These are phyloP conservation scores for Aaosphaeria pasadenensis DNA, from an alignment of 2,329 filamentous ascomycete species.

Conservation along the genomic window DNA sequence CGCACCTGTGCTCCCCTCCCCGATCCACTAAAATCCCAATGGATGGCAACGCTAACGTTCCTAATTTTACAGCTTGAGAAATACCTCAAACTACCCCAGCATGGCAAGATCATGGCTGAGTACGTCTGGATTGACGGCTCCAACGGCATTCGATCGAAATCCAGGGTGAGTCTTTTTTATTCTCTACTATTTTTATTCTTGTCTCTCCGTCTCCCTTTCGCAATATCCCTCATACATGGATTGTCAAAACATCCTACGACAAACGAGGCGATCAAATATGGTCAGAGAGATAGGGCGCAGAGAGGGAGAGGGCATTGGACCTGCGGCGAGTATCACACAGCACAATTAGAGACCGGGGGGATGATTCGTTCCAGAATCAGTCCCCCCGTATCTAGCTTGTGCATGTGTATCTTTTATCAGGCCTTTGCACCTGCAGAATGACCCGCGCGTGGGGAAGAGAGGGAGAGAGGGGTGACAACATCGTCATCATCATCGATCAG, in stretches of 20 bases:
- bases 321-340: too few species aligned
- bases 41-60: not conserved
- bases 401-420: too few species aligned
- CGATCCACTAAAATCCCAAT: too few species aligned
- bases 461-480: too few species aligned
- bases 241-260: too few species aligned
- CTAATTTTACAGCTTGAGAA: slow-evolving; percentile 70
- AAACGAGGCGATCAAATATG: too few species aligned
- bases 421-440: too few species aligned
- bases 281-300: too few species aligned
- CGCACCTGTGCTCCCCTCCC: slow-evolving; percentile 12
- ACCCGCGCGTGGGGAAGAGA: too few species aligned
- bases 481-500: too few species aligned
- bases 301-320: too few species aligned
- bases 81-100: slow-evolving; percentile 88
- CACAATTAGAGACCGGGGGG: too few species aligned
- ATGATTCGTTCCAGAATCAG: not conserved
- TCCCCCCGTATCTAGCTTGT: not conserved
- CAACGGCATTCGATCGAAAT: slow-evolving; percentile 88
- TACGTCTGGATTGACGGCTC: slow-evolving; percentile 92
- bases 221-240: slow-evolving; percentile 5
- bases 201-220: not conserved
- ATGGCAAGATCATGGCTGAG: slow-evolving; percentile 85
- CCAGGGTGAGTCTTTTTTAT: slow-evolving; percentile 67
- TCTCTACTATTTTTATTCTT: not conserved